Base-by-base conservation (phyloP, 139 green algal species). In the Micractinium sp. region DNA sequence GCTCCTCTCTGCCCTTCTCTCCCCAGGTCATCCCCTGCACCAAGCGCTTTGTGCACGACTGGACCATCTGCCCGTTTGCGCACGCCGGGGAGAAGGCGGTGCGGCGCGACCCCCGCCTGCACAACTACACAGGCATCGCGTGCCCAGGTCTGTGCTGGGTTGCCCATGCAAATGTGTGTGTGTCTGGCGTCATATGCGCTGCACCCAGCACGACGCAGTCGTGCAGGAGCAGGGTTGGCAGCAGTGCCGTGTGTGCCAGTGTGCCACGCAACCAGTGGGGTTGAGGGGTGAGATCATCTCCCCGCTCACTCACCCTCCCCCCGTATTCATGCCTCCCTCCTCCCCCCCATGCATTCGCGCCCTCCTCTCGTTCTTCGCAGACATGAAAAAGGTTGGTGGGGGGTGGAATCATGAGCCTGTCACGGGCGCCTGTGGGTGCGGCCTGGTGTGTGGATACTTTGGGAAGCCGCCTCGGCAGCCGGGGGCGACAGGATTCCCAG, bases 91-190 rank as follows among this genome's bases (percentile, higher is more conserved):
- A 91, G 77, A 99, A 99, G 86, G 98, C 98, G 1, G 93, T 94
- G 60, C 92, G 98, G 1, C 89, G 98, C 2, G 97, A 99, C 92
- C 98, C 98, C 1, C 91, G 95, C 1, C 60, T 91, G 0, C 95
- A 95, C 87, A 93, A 90, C 27, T 99, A 99, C 92, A 97, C 95
- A 20, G 98, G 96, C 77, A 96, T 97, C 29, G 95, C 97, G 16
- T 99, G 98, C 92, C 97, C 97, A 23, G 80, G 71, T 77, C 31
- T n/a, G 71, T 77, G 71, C 71, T 77, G 71, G 71, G 22, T 35
- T 9, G 47, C 47, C 9, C 47, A 56, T 9, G 9, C 47, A 56
- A 9, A n/a, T 5, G 47, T 56, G 47, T 5, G 7, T 56, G 9
- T 56, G 47, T 16, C 5, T 9, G 5, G 47, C 7, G 9, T 16